Base-by-base conservation (phyloP, 2,329 filamentous ascomycete genomes). In the Aaosphaeria pasadenensis region DNA sequence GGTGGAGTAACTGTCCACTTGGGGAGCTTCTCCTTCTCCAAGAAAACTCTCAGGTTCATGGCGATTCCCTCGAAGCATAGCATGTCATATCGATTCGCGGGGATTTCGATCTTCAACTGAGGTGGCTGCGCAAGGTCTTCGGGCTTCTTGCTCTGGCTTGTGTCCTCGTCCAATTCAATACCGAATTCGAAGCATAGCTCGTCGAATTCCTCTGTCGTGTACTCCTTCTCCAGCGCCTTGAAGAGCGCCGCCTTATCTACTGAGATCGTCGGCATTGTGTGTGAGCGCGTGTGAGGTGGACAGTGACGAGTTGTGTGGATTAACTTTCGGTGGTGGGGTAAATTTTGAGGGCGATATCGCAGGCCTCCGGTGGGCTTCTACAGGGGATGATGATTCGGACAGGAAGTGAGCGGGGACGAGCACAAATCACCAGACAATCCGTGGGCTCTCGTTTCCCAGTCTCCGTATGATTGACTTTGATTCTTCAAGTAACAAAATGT, bases 121-220 rank as follows among this genome's bases (percentile, higher is more conserved):
- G 94, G 87, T 44, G 89, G 84, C 74, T 95, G 89, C 73, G 95
- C 88, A 75, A 60, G 47, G 43, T 56, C 54, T 46, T 71, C 67
- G 11, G 64, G 50, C 51, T 64, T 71, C 42, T 64, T 65, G 45
- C 58, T 60, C 48, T 62, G 52, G 31, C 55, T 62, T 11, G 54
- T 59, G 50, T 99, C 94, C 77, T 97, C 92, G 76, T 99, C 94
- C 60, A 99, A 83, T 74, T 99, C 94, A 69, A 99, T 95, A 51
- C 91, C 91, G 69, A 96, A 99, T 66, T 99, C 92, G 81, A 99
- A 99, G 74, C 94, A 97, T 60, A 99, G 80, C 67, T 95, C 88
- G 73, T 99, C 94, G 68, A 99, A 99, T 67, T 95, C 89, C 63
- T 95, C 84, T 55, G 89, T 94, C 47, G 92, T 96, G 72, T 82